Evolutionary conservation across 306 rosid genomes (phyloP).

Genomic region (Prunus kanzakura): DNA sequence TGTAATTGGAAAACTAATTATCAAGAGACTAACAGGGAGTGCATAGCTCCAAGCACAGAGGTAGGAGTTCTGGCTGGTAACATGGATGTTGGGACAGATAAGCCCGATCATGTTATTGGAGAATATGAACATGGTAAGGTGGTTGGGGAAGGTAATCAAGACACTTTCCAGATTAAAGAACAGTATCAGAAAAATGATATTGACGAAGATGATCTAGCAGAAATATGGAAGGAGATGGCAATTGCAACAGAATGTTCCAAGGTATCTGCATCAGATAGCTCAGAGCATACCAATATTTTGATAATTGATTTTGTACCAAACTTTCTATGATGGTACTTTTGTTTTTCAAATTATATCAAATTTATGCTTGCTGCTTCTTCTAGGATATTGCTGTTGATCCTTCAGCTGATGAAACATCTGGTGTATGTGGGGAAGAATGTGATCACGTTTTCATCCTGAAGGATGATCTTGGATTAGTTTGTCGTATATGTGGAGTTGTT

Average conservation of each 20-base stretch:
- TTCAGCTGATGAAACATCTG: conserved; percentile 31
- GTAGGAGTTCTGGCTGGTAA: conserved; percentile 12
- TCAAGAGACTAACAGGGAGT: background rate
- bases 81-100: conserved; percentile 26
- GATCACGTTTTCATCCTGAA: conserved; percentile 79
- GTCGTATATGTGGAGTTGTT: conserved; percentile 79
- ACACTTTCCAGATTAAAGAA: background rate
- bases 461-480: conserved; percentile 84
- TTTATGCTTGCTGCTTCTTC: conserved; percentile 9
- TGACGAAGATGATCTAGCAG: conserved; percentile 58
- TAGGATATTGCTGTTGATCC: conserved; percentile 53
- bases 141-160: background rate
- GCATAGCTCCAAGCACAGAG: conserved; percentile 5
- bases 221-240: conserved; percentile 82
- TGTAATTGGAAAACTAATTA: background rate
- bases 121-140: background rate
- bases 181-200: background rate
- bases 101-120: conserved; percentile 58
- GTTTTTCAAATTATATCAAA: background rate
- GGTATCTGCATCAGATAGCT: conserved; percentile 18
- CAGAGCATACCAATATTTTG: background rate
- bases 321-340: background rate
- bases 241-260: conserved; percentile 72
- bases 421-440: conserved; percentile 45
- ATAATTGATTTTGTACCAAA: background rate